phyloP scores from a whole-genome alignment of 1,284 basidiomycete species.

The Caloboletus firmus region DNA sequence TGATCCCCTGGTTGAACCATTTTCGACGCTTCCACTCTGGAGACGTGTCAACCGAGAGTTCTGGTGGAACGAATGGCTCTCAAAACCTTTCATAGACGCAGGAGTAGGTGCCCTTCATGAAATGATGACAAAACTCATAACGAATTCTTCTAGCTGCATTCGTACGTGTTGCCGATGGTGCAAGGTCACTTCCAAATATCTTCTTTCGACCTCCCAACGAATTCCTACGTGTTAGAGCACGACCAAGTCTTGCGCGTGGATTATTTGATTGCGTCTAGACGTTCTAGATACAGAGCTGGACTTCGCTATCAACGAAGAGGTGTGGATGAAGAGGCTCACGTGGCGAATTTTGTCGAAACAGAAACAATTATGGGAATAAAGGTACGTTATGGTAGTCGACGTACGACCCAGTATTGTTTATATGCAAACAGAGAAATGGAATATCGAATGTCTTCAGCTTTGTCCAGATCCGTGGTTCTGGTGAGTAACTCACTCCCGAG shows the following conservation, averaged over 20 bases:
- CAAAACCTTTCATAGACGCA: constrained; percentile 71
- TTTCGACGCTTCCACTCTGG: constrained; percentile 76
- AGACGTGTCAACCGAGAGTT: constrained; percentile 78
- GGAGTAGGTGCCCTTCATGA: constrained; percentile 48
- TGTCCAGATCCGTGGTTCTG: constrained; percentile 87
- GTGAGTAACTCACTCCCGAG: constrained; percentile 42
- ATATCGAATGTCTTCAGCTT: constrained; percentile 81
- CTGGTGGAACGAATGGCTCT: constrained; percentile 89
- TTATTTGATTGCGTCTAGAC: constrained; percentile 78
- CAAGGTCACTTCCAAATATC: constrained; percentile 73
- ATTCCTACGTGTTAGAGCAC: constrained; percentile 47
- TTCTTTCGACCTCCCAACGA: constrained; percentile 56
- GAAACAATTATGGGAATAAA: constrained; percentile 84
- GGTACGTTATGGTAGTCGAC: constrained; percentile 41
- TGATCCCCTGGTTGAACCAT: constrained; percentile 65
- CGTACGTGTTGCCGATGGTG: constrained; percentile 71
- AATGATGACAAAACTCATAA: background rate
- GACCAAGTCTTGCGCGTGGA: constrained; percentile 50
- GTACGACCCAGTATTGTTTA: background rate
- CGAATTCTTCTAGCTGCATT: constrained; percentile 40
- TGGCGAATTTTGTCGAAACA: constrained; percentile 92
- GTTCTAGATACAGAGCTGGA: constrained; percentile 90
- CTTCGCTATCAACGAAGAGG: constrained; percentile 95
- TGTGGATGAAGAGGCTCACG: constrained; percentile 81
- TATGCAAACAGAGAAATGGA: constrained; percentile 56